phyloP scores from a whole-genome alignment of 805 yeast genomes.

The Nakazawaea holstii region DNA sequence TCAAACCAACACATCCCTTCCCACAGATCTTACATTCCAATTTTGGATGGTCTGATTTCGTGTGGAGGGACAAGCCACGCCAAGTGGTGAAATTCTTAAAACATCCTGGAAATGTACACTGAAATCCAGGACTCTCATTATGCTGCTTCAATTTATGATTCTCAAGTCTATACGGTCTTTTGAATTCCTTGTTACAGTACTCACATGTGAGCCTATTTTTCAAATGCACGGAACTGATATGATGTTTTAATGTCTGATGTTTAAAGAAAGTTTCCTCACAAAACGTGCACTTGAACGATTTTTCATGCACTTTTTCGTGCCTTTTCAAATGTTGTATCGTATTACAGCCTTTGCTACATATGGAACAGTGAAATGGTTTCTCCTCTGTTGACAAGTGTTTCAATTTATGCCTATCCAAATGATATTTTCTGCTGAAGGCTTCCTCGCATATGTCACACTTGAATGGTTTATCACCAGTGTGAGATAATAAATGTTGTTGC shows the following conservation, averaged over 20 bases:
- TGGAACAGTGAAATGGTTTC: conserved; percentile 67
- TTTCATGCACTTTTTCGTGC: conserved; percentile 78
- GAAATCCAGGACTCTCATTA: conserved; percentile 44
- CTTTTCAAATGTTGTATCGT: conserved; percentile 76
- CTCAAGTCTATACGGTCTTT: conserved; percentile 57
- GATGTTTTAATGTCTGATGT: conserved; percentile 72
- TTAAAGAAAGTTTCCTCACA: conserved; percentile 69
- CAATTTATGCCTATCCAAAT: conserved; percentile 67
- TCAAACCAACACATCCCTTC: conserved; percentile 66
- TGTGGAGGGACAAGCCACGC: conserved; percentile 69
- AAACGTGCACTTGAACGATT: conserved; percentile 58
- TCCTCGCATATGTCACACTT: conserved; percentile 58
- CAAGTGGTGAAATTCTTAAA: conserved; percentile 57
- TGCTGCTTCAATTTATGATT: conserved; percentile 68
- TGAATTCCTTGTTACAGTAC: conserved; percentile 59
- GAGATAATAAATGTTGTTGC: conserved; percentile 77
- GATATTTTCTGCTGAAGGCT: conserved; percentile 71
- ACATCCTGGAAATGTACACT: conserved; percentile 63
- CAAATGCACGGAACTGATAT: conserved; percentile 58
- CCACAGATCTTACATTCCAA: conserved; percentile 60
- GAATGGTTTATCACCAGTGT: conserved; percentile 76
- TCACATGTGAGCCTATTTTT: conserved; percentile 47
- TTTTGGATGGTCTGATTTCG: conserved; percentile 69
- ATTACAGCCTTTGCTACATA: conserved; percentile 79
- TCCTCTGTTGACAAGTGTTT: conserved; percentile 49